Evolutionary conservation across 108 stramenopile species (phyloP).

Genomic region (Pelagomonas calceolata): DNA sequence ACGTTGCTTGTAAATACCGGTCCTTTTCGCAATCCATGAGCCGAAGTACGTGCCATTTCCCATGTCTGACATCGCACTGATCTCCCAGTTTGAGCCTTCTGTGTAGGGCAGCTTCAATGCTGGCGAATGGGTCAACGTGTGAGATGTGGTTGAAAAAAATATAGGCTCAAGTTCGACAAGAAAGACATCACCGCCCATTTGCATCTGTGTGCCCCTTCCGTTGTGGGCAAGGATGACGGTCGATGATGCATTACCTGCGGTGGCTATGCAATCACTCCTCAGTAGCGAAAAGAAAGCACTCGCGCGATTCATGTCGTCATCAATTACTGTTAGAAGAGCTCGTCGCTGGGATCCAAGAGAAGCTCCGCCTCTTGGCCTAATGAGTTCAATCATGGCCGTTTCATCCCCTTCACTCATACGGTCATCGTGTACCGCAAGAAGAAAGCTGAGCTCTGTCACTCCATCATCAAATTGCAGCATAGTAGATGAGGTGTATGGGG

Average conservation of each 20-base stretch:
- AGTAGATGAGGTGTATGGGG: constrained; percentile 42
- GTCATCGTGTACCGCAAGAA: constrained; percentile 55
- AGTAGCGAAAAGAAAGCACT: constrained; percentile 4
- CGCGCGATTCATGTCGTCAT: constrained; percentile 31
- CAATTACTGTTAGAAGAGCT: constrained; percentile 43
- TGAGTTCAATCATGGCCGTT: constrained; percentile 19
- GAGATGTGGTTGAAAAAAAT: background rate
- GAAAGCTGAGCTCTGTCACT: constrained; percentile 39
- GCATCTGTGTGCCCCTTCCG: constrained; percentile 14
- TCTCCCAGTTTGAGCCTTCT: background rate
- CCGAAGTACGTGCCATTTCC: constrained; percentile 28
- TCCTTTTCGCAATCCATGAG: constrained; percentile 12
- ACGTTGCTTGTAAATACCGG: constrained; percentile 28
- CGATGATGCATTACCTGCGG: background rate
- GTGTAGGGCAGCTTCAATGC: background rate
- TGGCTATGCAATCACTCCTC: constrained; percentile 19
- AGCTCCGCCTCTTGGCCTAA: constrained; percentile 23
- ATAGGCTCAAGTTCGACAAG: constrained; percentile 16
- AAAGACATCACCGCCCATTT: constrained; percentile 23
- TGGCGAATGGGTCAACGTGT: background rate
- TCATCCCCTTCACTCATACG: constrained; percentile 35
- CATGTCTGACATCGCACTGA: constrained; percentile 9
- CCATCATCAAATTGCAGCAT: constrained; percentile 40
- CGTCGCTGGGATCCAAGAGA: constrained; percentile 34
- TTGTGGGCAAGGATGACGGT: constrained; percentile 20